Percentiles rank a stretch among this genome's conserved stretches.
These are phyloP conservation scores for Nasturtium officinale DNA, from an alignment of 345 rosid genomes.

Conservation along the genomic window DNA sequence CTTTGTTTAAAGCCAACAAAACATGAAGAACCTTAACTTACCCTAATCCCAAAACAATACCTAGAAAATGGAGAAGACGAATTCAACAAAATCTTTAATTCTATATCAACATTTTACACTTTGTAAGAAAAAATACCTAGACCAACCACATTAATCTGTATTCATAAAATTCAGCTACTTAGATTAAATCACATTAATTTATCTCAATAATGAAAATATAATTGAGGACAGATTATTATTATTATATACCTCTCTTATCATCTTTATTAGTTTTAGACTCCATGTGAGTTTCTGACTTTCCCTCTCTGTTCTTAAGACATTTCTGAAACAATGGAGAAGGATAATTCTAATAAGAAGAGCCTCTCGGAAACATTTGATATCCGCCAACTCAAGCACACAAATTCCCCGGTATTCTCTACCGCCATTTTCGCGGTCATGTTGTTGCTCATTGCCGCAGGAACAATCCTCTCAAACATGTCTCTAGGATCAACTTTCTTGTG, in stretches of 20 bases:
- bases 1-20: slow-evolving; percentile 16
- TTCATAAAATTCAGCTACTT: background rate
- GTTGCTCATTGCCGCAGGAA: slow-evolving; percentile 48
- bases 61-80: slow-evolving; percentile 13
- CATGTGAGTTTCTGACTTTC: slow-evolving; percentile 31
- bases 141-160: too few relatives aligned
- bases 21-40: slow-evolving; percentile 36
- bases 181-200: slow-evolving; percentile 16
- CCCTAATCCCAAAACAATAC: slow-evolving; percentile 24
- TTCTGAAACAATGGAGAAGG: slow-evolving; percentile 39
- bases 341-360: slow-evolving; percentile 29
- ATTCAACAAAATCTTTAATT: slow-evolving; percentile 1
- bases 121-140: background rate
- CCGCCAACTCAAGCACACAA: slow-evolving; percentile 34
- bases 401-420: slow-evolving; percentile 35
- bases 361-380: slow-evolving; percentile 22
- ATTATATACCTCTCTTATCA: slow-evolving; percentile 1
- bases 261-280: background rate
- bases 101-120: background rate
- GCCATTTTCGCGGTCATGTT: slow-evolving; percentile 44
- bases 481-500: slow-evolving; percentile 22
- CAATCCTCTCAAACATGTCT: slow-evolving; percentile 36
- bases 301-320: slow-evolving; percentile 25
- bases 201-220: background rate
- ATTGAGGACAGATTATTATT: background rate